Base-by-base conservation (phyloP, 2,329 filamentous ascomycete species). In the Nannizziopsis arthrosporioides region DNA sequence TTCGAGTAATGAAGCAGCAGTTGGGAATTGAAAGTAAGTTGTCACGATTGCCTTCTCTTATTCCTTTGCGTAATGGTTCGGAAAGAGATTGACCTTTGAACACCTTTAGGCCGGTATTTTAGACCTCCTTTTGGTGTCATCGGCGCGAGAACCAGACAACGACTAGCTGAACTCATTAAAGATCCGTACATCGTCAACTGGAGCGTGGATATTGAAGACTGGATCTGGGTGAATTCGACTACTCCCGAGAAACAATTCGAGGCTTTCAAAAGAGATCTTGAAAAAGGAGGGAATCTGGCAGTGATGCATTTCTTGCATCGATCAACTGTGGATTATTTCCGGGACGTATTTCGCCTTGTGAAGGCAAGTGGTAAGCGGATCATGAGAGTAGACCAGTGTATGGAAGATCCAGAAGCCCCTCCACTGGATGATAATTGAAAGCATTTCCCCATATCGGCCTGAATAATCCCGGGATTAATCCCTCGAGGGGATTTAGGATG, bases 191-290 rank as follows among this genome's bases (percentile, higher is more conserved):
- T 84, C 38, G 73, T 83, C 44, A 78, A 78, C 61, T 84, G 81
- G 81, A 79, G 73, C 57, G 76, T 85, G 39, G 81, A 85, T 57
- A 76, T 84, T 30, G 78, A 84, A 67, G 81, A 85, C 60, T 84
- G 80, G 78, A 57, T 81, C 18, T 85, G 80, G 78, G 80, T 78
- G 1, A 65, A 73, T 59, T 74, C 71, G 0, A 57, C 65, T 38
- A 83, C 79, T 2, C 81, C 81, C 0, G 76, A 82, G 66, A 78
- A 79, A 57, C 81, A 84, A 64, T 65, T 82, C 11, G 76, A 77
- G 2, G 77, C 80, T 10, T 84, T 85, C 64, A 72, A 76, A 59
- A 70, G 75, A 2, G 78, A 82, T 58, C 71, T 84, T 2, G 68
- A 69, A 18, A 76, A 73, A 56, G 81, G 81, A 1, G 81, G 81